Evolutionary conservation across 441 rosid genomes (phyloP), one percentile per base, ranked within the genome.

Genomic region (Euphorbia corollata): DNA sequence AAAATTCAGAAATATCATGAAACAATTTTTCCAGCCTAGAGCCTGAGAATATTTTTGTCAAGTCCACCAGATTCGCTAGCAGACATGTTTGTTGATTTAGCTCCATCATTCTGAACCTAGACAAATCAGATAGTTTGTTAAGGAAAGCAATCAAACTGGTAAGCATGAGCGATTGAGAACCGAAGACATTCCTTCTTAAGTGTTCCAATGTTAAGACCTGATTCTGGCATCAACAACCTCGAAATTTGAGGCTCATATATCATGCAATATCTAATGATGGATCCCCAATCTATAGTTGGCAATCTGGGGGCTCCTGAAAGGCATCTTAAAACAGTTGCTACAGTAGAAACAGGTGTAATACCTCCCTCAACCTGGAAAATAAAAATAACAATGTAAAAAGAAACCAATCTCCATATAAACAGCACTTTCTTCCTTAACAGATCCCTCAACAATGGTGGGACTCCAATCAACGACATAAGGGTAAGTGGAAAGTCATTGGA

Each of bases 221-320:
- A 63, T 62, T 81, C 82, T 69, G 82, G 71, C 15, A 67, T 79
- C 56, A 75, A 45, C 41, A 60, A 68, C 76, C 61, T 75, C 45
- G 75, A 69, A 50, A 71, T 61, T 71, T 83, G 86, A 67, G 77
- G 76, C 76, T 85, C 94, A 43, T 76, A 90, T 81, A 83, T 92
- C 98, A 90, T 88, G 80, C 85, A 83, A 16, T 94, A 83, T 72
- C 94, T 86, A 54, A 92, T 58, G 54, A 87, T 81, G 53, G 86
- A 83, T 65, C 91, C 94, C 96, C 96, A 92, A 48, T 90, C 89
- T 73, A 90, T 70, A 69, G 80, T 76, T 57, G 97, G 96, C 70
- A 90, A 79, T 79, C 96, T 85, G 8, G 94, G 97, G 75, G 98
- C 89, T 62, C 18, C 78, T 59, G 88, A 83, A 75, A 92, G 89